A percentile compares a stretch with the other conserved stretches of the same genome.
These are phyloP conservation scores for Pseudogymnoascus sp. DNA, from an alignment of 2,329 filamentous ascomycete genomes.

Conservation along the genomic window DNA sequence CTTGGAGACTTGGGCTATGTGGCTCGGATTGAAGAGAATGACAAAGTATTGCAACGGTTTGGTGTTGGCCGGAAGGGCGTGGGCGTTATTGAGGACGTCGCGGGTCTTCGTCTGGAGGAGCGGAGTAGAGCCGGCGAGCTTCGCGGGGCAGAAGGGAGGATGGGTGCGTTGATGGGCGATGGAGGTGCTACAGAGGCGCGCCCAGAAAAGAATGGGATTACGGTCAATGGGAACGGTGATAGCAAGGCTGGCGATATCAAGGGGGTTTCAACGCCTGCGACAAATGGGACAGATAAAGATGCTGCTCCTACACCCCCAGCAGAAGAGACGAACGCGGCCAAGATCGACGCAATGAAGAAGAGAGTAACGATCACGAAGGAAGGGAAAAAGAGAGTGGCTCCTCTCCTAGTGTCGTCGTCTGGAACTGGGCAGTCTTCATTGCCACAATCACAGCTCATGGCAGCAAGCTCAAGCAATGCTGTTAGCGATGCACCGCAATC, in stretches of 20 bases:
- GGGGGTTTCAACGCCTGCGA: conserved; percentile 20
- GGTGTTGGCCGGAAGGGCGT: conserved; percentile 80
- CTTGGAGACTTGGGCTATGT: conserved; percentile 85
- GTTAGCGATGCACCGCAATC: conserved; percentile 70
- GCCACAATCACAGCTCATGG: conserved; percentile 80
- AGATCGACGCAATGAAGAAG: conserved; percentile 69
- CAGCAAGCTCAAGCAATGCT: conserved; percentile 57
- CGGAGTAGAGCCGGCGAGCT: conserved; percentile 87
- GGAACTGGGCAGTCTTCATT: conserved; percentile 80
- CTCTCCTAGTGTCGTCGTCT: conserved; percentile 82
- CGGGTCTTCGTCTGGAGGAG: conserved; percentile 79
- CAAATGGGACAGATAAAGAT: background rate
- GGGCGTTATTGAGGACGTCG: conserved; percentile 86
- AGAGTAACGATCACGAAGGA: conserved; percentile 93
- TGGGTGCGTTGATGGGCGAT: conserved; percentile 98
- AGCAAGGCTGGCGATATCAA: conserved; percentile 17
- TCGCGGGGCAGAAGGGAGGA: conserved; percentile 82
- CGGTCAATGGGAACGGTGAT: conserved; percentile 14
- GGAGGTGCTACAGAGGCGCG: conserved; percentile 33
- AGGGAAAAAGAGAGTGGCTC: conserved; percentile 91
- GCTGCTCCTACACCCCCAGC: conserved; percentile 13
- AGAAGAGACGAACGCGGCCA: conserved; percentile 46
- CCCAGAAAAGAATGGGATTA: conserved; percentile 24
- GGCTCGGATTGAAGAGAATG: conserved; percentile 77
- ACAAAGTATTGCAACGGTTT: conserved; percentile 86